Percentiles rank a stretch among this genome's conserved stretches.
phyloP scores from a whole-genome alignment of 129 eudicot species.

The Calendula officinalis region DNA sequence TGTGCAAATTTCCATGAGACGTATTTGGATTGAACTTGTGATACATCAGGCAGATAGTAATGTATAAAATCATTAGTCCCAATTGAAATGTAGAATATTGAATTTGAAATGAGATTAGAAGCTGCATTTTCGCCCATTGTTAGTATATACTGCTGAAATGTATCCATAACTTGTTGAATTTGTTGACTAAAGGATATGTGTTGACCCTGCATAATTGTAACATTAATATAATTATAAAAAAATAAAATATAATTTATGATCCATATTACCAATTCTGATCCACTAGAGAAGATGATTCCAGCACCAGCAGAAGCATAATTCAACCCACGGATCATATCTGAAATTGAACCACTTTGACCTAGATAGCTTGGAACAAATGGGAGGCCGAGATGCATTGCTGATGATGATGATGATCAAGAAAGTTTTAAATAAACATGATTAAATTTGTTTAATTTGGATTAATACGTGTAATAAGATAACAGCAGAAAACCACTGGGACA shows the following conservation, averaged over 20 bases:
- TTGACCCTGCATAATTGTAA: constrained; percentile 62
- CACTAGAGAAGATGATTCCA: constrained; percentile 91
- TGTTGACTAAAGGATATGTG: constrained; percentile 87
- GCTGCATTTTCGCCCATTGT: constrained; percentile 85
- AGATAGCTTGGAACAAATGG: constrained; percentile 83
- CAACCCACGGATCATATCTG: constrained; percentile 74
- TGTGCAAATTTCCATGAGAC: constrained; percentile 79
- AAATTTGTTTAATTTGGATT: constrained; percentile 1
- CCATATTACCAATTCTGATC: constrained; percentile 78
- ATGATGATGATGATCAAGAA: background rate
- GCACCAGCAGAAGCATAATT: constrained; percentile 98
- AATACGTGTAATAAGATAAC: background rate
- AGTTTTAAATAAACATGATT: constrained; percentile 6
- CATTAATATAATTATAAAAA: background rate
- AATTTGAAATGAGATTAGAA: constrained; percentile 54
- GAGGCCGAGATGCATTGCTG: constrained; percentile 73
- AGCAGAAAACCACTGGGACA: background rate
- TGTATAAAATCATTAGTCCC: constrained; percentile 96
- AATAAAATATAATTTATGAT: background rate
- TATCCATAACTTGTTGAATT: constrained; percentile 86
- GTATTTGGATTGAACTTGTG: constrained; percentile 69
- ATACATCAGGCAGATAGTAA: constrained; percentile 78
- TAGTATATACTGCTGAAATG: constrained; percentile 72
- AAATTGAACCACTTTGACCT: constrained; percentile 56
- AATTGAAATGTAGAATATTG: constrained; percentile 79